Evolutionary conservation across 2,329 filamentous ascomycete genomes (phyloP), one percentile per base, ranked within the genome.

Genomic region (Lachnellula occidentalis): DNA sequence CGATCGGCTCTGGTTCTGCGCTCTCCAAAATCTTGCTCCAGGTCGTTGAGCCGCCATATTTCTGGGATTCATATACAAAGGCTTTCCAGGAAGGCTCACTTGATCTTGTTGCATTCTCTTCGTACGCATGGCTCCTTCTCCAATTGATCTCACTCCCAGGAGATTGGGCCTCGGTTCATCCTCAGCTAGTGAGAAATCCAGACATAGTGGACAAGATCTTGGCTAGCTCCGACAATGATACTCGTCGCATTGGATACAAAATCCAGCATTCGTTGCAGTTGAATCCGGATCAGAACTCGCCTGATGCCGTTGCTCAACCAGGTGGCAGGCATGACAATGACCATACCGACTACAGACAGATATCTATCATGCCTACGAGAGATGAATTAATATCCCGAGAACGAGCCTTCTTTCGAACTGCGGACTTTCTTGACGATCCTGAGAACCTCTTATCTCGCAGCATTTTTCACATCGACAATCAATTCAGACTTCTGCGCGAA

Each of bases 281-380:
- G 2, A 39, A 54, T 43, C 2, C 43, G 4, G 12, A 5, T 61
- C 63, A 5, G 50, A 59, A 34, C 31, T 54, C 24, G 41, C 55
- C 50, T 12, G 52, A 62, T 46, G 45, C 52, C 5, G 58, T 59
- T 5, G 41, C 45, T 4, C 48, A 43, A 1, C 78, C 85, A 0
- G 87, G 87, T 0, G 86, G 86, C 0, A 78, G 87, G 0, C 87
- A 92, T 59, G 85, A 91, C 67, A 92, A 92, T 51, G 87, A 91
- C 61, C 79, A 79, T 63, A 71, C 63, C 1, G 76, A 88, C 58
- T 85, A 84, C 60, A 75, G 80, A 0, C 56, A 81, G 0, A 82
- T 89, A 34, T 70, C 77, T 2, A 82, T 90, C 14, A 77, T 81
- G 47, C 88, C 87, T 0, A 90, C 86, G 0, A 67, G 76, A 0